phyloP scores from a whole-genome alignment of 495 filamentous ascomycete genomes.

The Penicillium nucicola region DNA sequence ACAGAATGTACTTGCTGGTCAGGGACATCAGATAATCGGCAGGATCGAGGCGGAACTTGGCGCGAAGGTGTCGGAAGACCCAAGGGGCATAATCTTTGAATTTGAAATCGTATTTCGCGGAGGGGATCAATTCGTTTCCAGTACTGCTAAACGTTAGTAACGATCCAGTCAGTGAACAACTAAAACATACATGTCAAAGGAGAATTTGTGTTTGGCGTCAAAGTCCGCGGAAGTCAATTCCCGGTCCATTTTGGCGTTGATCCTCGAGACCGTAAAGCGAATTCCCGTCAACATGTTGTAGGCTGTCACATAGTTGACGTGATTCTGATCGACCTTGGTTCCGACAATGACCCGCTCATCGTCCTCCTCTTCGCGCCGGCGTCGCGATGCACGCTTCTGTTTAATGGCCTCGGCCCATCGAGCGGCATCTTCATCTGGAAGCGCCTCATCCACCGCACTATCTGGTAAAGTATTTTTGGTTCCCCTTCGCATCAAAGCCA shows the following conservation, averaged over 20 bases:
- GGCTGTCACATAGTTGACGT: slow-evolving; percentile 96
- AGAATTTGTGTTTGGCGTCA: slow-evolving; percentile 89
- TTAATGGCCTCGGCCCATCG: slow-evolving; percentile 91
- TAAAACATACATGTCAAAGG: slow-evolving; percentile 82
- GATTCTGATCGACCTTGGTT: slow-evolving; percentile 95
- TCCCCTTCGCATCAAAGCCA: slow-evolving; percentile 72
- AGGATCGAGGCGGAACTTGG: slow-evolving; percentile 87
- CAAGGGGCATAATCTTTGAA: slow-evolving; percentile 99
- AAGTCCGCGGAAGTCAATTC: slow-evolving; percentile 88
- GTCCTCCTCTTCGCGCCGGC: slow-evolving; percentile 81
- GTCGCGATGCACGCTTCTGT: slow-evolving; percentile 80
- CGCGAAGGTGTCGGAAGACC: slow-evolving; percentile 93
- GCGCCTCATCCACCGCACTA: slow-evolving; percentile 73
- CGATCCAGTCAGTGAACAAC: slow-evolving; percentile 7
- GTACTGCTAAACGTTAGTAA: slow-evolving; percentile 52
- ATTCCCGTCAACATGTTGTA: slow-evolving; percentile 99
- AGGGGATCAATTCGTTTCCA: slow-evolving; percentile 94
- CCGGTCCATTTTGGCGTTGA: slow-evolving; percentile 94
- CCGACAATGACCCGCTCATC: slow-evolving; percentile 95
- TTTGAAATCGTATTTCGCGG: slow-evolving; percentile 99
- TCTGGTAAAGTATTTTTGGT: slow-evolving; percentile 87
- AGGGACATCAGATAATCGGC: slow-evolving; percentile 98
- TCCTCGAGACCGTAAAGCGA: slow-evolving; percentile 91
- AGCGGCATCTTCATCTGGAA: slow-evolving; percentile 83
- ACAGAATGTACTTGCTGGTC: slow-evolving; percentile 98